phyloP scores from a whole-genome alignment of 2,329 filamentous ascomycete species.

The Beauveria rudraprayagi region DNA sequence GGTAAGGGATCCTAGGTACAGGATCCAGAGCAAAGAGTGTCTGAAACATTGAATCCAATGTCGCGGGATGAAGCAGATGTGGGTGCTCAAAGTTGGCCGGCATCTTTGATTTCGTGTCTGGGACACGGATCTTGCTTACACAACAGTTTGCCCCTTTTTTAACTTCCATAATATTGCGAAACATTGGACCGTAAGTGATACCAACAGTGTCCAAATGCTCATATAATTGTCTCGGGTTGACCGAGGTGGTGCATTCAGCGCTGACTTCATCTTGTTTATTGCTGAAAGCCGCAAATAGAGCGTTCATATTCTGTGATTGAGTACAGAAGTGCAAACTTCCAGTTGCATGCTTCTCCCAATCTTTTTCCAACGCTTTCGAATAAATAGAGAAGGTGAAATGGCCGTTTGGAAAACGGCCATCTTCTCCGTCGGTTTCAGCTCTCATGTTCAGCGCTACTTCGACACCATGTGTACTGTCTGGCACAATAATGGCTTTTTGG shows the following conservation, averaged over 20 bases:
- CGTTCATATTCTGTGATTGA: conserved; percentile 15
- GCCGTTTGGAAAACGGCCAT: conserved; percentile 15
- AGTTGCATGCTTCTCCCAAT: conserved; percentile 37
- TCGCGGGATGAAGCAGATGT: conserved; percentile 50
- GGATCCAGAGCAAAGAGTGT: conserved; percentile 38
- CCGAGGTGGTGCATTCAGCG: conserved; percentile 22
- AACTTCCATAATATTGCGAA: conserved; percentile 38
- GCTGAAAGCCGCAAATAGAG: conserved; percentile 16
- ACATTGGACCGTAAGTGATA: conserved; percentile 42
- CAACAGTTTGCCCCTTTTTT: conserved; percentile 26
- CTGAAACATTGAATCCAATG: conserved; percentile 49
- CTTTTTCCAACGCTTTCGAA: conserved; percentile 32
- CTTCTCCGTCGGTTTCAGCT: conserved; percentile 9
- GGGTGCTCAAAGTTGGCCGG: conserved; percentile 44
- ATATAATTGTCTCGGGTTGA: conserved; percentile 40
- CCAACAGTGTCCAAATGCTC: conserved; percentile 42
- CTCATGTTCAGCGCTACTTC: conserved; percentile 42
- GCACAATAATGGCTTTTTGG: conserved; percentile 43
- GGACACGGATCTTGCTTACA: conserved; percentile 32
- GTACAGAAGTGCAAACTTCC: conserved; percentile 25
- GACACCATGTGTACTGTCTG: conserved; percentile 36
- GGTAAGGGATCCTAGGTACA: conserved; percentile 42
- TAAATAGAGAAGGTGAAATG: conserved; percentile 34
- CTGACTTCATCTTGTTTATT: conserved; percentile 19
- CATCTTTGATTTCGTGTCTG: conserved; percentile 45